Conservation (phyloP, 75 land plant genomes). For the Picea sitchensis region DNA sequence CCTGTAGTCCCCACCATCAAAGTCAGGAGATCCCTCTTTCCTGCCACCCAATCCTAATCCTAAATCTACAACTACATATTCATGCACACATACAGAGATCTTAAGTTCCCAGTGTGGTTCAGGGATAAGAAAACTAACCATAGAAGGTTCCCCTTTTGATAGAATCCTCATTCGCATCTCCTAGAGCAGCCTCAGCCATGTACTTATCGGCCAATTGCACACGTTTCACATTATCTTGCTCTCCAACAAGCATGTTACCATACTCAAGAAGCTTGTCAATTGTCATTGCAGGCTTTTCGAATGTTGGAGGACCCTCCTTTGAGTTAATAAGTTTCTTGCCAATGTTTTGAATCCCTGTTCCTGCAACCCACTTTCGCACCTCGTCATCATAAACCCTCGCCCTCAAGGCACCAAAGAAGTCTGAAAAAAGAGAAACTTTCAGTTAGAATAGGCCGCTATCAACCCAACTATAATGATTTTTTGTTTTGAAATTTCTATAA, state of each 20-base stretch:
- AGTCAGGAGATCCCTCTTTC: neutral
- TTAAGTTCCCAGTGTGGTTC: no score
- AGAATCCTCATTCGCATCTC: slow-evolving; percentile 46
- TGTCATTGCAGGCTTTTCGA: slow-evolving; percentile 45
- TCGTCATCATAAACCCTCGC: slow-evolving; percentile 53
- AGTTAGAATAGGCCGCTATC: no score
- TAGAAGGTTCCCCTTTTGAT: slow-evolving; percentile 38
- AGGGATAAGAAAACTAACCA: neutral
- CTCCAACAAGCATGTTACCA: slow-evolving; percentile 38
- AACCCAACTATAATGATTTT: neutral
- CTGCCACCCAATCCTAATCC: no score
- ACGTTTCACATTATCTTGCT: slow-evolving; percentile 50
- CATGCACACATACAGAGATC: no score
- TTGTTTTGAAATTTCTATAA: no score
- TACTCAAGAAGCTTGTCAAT: slow-evolving; percentile 25
- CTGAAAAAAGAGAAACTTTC: slow-evolving; percentile 12
- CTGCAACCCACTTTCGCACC: slow-evolving; percentile 38
- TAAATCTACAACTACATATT: no score
- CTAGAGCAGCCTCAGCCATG: slow-evolving; percentile 29
- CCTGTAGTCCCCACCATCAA: slow-evolving; percentile 42
- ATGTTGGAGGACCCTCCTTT: slow-evolving; percentile 39
- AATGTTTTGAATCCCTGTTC: slow-evolving; percentile 42
- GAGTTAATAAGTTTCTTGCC: slow-evolving; percentile 40
- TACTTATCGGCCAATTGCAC: slow-evolving; percentile 47
- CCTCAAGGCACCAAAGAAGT: slow-evolving; percentile 54